A percentile compares a stretch with the other conserved stretches of the same genome.
Evolutionary conservation across 2,329 filamentous ascomycete genomes (phyloP).

Genomic region (Cladosporium sp.): DNA sequence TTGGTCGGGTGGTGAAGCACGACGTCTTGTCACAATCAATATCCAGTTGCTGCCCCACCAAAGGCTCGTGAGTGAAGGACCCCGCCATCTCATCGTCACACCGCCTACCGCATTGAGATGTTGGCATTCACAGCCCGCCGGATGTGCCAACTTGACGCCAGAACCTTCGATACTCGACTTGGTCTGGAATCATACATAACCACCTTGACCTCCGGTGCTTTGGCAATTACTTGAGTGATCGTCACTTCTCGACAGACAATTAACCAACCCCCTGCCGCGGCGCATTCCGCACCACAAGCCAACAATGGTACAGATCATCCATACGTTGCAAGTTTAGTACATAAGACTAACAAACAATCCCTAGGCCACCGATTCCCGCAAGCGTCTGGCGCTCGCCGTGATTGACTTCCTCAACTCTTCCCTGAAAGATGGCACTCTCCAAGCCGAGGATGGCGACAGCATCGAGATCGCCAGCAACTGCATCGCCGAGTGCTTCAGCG

Average conservation of each 20-base stretch:
- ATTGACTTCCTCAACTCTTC: conserved; percentile 90
- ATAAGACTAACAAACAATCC: conserved; percentile 6
- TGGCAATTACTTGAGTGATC: too few species aligned
- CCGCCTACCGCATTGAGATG: too few species aligned
- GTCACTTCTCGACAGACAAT: background rate
- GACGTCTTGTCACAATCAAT: too few species aligned
- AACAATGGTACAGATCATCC: background rate
- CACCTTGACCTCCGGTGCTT: background rate
- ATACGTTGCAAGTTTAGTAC: background rate
- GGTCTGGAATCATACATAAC: background rate
- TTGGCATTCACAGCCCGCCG: too few species aligned
- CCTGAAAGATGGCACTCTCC: conserved; percentile 80
- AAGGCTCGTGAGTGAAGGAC: too few species aligned
- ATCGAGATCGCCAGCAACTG: conserved; percentile 93
- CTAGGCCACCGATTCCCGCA: conserved; percentile 51
- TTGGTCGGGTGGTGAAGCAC: too few species aligned
- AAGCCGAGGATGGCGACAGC: conserved; percentile 83
- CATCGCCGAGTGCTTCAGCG: conserved; percentile 92
- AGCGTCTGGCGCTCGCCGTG: conserved; percentile 95
- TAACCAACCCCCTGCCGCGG: background rate
- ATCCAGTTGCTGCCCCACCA: too few species aligned
- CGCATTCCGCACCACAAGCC: background rate
- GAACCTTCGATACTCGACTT: too few species aligned
- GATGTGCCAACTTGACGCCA: too few species aligned
- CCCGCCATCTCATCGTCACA: too few species aligned